phyloP scores from a whole-genome alignment of 2,329 filamentous ascomycete genomes.

The Fusarium begoniae region DNA sequence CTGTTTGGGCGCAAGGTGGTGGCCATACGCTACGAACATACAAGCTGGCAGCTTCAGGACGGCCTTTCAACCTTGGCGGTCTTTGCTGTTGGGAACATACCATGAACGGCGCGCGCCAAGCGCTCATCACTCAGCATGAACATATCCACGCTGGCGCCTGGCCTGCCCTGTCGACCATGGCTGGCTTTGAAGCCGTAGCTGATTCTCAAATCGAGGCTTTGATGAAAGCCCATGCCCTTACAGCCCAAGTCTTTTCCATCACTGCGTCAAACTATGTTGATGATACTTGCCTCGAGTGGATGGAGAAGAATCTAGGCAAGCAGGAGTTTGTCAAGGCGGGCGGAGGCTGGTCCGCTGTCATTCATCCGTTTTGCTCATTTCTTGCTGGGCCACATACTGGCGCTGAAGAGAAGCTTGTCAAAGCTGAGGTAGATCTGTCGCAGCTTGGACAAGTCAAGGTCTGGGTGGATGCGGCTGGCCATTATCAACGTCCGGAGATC shows the following conservation, averaged over 20 bases:
- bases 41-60: neutral
- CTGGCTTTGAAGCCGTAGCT: neutral
- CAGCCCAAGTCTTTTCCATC: neutral
- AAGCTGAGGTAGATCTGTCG: neutral
- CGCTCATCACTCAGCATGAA: neutral
- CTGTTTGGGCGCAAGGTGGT: neutral
- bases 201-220: neutral
- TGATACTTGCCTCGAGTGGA: neutral
- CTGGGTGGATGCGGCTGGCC: neutral
- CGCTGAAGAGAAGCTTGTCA: neutral
- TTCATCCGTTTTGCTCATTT: neutral
- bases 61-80: neutral
- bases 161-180: neutral
- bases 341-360: neutral
- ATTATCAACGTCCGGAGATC: neutral
- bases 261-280: neutral
- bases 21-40: neutral
- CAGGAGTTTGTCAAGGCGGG: neutral
- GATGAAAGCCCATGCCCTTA: rapidly evolving
- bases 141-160: neutral
- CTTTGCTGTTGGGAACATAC: neutral
- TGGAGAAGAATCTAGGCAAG: neutral
- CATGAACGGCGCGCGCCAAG: neutral
- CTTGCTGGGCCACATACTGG: neutral
- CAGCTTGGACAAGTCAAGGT: neutral